phyloP scores from a whole-genome alignment of 306 rosid genomes.

The Prosopis cineraria region DNA sequence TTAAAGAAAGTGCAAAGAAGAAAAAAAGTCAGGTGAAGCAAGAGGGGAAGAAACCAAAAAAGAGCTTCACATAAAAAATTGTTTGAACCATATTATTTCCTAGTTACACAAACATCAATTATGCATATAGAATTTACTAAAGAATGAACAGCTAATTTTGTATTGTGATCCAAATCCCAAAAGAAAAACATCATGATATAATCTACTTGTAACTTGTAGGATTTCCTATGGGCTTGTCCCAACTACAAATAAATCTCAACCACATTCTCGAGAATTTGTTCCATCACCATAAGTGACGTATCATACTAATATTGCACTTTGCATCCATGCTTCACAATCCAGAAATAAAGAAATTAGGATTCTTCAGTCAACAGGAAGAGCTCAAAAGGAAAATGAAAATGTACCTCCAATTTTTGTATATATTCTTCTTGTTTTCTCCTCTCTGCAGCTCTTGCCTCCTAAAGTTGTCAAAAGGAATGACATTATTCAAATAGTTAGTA shows the following conservation, averaged over 20 bases:
- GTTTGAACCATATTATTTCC: too few species aligned
- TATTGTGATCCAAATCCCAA: background rate
- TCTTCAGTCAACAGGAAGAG: background rate
- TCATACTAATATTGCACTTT: background rate
- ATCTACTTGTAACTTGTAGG: background rate
- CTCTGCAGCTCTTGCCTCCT: conserved; percentile 93
- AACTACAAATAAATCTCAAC: background rate
- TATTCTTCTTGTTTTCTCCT: conserved; percentile 83
- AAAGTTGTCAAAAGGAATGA: conserved; percentile 30
- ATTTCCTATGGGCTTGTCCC: background rate
- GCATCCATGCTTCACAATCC: background rate
- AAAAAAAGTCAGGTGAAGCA: too few species aligned
- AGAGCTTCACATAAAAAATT: too few species aligned
- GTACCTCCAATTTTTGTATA: conserved; percentile 73
- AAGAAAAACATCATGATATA: background rate
- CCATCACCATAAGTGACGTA: background rate
- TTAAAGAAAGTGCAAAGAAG: background rate
- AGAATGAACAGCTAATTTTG: background rate
- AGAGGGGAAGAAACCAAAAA: too few species aligned
- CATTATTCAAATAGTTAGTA: conserved; percentile 16
- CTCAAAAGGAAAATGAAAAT: conserved; percentile 29
- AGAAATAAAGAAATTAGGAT: background rate
- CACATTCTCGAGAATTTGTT: background rate
- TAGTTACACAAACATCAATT: too few species aligned
- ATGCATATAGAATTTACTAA: too few species aligned